Evolutionary conservation across 2,329 filamentous ascomycete species (phyloP).

Genomic region (Aspergillus tamarii): DNA sequence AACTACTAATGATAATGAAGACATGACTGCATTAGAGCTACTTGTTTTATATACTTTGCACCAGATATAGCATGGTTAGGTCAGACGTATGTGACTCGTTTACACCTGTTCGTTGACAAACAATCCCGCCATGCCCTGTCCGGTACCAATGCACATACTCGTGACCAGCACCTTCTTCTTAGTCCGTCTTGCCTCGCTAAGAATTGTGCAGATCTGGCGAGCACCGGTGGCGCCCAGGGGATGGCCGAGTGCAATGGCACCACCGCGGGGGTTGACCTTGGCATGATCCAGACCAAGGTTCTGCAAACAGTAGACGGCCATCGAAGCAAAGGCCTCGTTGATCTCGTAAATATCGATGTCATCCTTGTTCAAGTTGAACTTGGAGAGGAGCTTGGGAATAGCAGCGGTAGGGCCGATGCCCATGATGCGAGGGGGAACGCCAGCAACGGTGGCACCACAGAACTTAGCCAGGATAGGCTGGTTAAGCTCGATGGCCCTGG

Average conservation of each 20-base stretch:
- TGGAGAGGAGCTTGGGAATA: slow-evolving; percentile 78
- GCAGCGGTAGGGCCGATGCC: slow-evolving; percentile 70
- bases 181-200: slow-evolving; percentile 79
- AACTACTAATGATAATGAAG: slow-evolving; percentile 4
- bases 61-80: background rate
- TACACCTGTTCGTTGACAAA: slow-evolving; percentile 66
- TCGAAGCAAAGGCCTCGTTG: slow-evolving; percentile 97
- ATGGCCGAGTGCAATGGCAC: slow-evolving; percentile 90
- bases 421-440: slow-evolving; percentile 93
- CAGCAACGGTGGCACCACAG: slow-evolving; percentile 86
- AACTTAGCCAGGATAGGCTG: slow-evolving; percentile 95
- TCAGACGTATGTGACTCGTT: background rate
- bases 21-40: slow-evolving; percentile 1
- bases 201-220: slow-evolving; percentile 85
- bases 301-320: slow-evolving; percentile 92
- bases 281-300: slow-evolving; percentile 65
- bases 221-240: slow-evolving; percentile 88
- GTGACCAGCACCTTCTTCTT: slow-evolving; percentile 92
- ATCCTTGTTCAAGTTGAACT: slow-evolving; percentile 75
- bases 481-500: slow-evolving; percentile 79
- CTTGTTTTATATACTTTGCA: background rate
- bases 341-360: slow-evolving; percentile 91
- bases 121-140: slow-evolving; percentile 68
- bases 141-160: slow-evolving; percentile 80
- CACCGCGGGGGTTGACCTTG: slow-evolving; percentile 89